Percentiles rank a stretch among this genome's conserved stretches.
Conservation (phyloP, 768 basidiomycete genomes). For the Rossbeevera mucosa region DNA sequence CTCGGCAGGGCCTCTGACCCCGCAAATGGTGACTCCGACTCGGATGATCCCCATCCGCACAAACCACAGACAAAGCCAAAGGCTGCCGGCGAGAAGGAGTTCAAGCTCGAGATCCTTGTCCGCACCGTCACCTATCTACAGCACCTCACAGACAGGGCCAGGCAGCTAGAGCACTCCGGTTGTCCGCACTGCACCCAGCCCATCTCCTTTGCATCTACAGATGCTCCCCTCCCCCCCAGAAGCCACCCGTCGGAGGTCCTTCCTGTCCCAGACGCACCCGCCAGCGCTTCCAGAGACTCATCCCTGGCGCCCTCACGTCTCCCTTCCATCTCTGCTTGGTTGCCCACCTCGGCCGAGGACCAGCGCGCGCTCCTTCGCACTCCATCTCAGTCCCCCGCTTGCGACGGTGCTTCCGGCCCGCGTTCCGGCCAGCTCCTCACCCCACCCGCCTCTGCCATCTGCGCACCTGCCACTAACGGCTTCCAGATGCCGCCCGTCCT, state of each 20-base stretch:
- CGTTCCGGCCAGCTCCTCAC: conserved; percentile 41
- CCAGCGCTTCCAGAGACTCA: background rate
- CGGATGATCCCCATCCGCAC: conserved; percentile 29
- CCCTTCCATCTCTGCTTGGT: conserved; percentile 68
- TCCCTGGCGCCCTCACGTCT: conserved; percentile 37
- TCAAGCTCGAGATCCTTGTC: conserved; percentile 88
- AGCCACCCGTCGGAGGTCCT: background rate
- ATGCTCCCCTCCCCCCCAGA: background rate
- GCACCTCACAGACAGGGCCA: conserved; percentile 57
- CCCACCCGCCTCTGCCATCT: conserved; percentile 53
- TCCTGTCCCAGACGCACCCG: background rate
- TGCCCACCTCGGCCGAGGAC: conserved; percentile 34
- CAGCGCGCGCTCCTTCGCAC: conserved; percentile 31
- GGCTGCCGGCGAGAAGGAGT: conserved; percentile 69
- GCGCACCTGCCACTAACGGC: conserved; percentile 36
- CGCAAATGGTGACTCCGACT: conserved; percentile 32
- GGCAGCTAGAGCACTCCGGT: conserved; percentile 35
- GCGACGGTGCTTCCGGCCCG: conserved; percentile 23
- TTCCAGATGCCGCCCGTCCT: conserved; percentile 38
- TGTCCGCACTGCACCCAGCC: conserved; percentile 21
- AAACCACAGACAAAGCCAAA: conserved; percentile 28
- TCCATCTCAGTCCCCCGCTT: conserved; percentile 33
- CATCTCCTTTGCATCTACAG: conserved; percentile 9
- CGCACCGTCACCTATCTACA: conserved; percentile 76
- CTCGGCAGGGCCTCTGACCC: conserved; percentile 33